Percentiles rank a stretch among this genome's conserved stretches.
These are phyloP conservation scores for Cylindrotheca closterium DNA, from an alignment of 108 stramenopile genomes.

Conservation along the genomic window DNA sequence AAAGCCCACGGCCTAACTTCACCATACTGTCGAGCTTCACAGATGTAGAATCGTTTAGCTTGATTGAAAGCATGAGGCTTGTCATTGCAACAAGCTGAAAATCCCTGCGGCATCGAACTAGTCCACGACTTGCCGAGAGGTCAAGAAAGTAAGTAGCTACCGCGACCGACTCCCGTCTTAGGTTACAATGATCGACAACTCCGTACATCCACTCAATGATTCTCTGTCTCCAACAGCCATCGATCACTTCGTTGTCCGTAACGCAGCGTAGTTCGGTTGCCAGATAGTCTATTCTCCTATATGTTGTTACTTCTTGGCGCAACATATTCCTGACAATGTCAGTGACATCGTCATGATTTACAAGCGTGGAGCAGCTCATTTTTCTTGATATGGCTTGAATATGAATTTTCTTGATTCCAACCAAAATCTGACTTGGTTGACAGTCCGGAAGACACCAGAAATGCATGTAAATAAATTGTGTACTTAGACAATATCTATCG, in stretches of 20 bases:
- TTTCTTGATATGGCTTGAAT: too few species aligned
- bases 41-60: constrained; percentile 60
- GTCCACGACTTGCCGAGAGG: constrained; percentile 28
- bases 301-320: constrained; percentile 36
- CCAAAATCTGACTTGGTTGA: too few species aligned
- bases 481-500: too few species aligned
- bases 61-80: constrained; percentile 74
- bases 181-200: constrained; percentile 60
- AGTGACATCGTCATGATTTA: too few species aligned
- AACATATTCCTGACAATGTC: constrained; percentile 37
- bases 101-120: constrained; percentile 40
- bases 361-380: too few species aligned
- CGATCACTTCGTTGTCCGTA: constrained; percentile 28
- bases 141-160: constrained; percentile 66
- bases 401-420: too few species aligned
- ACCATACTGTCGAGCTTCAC: constrained; percentile 67
- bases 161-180: constrained; percentile 65
- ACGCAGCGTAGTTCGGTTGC: constrained; percentile 9
- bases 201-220: constrained; percentile 81
- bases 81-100: constrained; percentile 76
- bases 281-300: constrained; percentile 38
- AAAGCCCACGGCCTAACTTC: constrained; percentile 51
- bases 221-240: constrained; percentile 58
- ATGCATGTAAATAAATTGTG: too few species aligned
- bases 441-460: too few species aligned